Conservation (phyloP, 345 rosid species). For the Populus nigra region DNA sequence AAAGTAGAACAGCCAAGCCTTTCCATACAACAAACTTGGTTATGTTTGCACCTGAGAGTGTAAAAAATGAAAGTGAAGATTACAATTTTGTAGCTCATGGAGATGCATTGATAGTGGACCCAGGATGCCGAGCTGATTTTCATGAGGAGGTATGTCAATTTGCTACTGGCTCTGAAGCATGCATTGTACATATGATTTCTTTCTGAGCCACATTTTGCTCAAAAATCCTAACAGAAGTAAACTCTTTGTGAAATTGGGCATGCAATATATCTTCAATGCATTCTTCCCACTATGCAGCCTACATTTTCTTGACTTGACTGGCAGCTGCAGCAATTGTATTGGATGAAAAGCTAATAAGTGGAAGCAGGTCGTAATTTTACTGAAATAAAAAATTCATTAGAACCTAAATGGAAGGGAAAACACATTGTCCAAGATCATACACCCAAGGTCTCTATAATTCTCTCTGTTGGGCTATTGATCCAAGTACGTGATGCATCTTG, state of each 20-base stretch:
- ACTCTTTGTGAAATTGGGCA: not conserved
- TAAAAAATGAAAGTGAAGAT: slow-evolving; percentile 31
- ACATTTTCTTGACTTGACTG: not conserved
- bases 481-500: not conserved
- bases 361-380: not conserved
- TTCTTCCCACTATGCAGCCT: not conserved
- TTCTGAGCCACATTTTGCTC: not conserved
- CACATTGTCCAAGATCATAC: not conserved
- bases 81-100: slow-evolving; percentile 47
- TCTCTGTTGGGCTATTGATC: not conserved
- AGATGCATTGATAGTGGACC: slow-evolving; percentile 86
- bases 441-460: not conserved
- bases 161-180: not conserved
- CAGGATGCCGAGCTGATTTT: slow-evolving; percentile 57
- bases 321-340: not conserved
- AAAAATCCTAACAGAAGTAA: not conserved
- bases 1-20: slow-evolving; percentile 65
- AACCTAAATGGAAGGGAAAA: not conserved
- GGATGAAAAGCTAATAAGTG: not conserved
- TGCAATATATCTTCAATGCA: not conserved
- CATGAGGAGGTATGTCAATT: slow-evolving; percentile 54
- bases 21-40: slow-evolving; percentile 76
- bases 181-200: slow-evolving; percentile 4
- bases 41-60: slow-evolving; percentile 57
- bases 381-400: not conserved